Evolutionary conservation across 306 rosid species (phyloP), one percentile per base, ranked within the genome.

Genomic region (Castanopsis chinensis): DNA sequence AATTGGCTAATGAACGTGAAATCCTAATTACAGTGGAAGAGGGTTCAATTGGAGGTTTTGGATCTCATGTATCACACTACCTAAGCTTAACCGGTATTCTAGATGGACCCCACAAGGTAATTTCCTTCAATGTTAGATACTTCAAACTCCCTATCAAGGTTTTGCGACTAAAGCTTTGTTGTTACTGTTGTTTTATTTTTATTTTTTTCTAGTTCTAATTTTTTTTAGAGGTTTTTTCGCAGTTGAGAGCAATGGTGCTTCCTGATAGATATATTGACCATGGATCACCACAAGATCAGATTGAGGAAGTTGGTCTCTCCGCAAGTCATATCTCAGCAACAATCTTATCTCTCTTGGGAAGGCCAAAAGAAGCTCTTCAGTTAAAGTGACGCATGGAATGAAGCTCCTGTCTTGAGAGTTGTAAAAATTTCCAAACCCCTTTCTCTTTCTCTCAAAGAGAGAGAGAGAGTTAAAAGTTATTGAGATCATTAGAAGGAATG

Each of bases 31-130:
- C 97, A 6, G 93, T 83, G 19, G 98, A 94, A 73, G 97, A 94
- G 85, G 97, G 97, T 73, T 88, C 97, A 10, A 87, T 94, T 57
- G 98, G 98, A 73, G 98, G 97, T 60, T 94, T 94, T 81, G 98
- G 97, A 53, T 94, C 98, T 72, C 98, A 94, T 57, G 98, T 94
- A 14, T 85, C 94, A 60, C 91, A 94, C 25, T 91, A 80, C 89
- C 83, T 92, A 78, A 84, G 92, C 89, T 83, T 94, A 75, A 71
- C 86, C n/a, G 93, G 97, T 70, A 86, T 90, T 84, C 82, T 94
- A 23, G 98, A 94, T 79, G 93, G 94, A 72, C 87, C 86, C 60
- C 85, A 92, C 27, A 92, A 94, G 95, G 98, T 94, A 90, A 77
- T 49, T 78, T 37, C 69, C 81, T 43, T 79, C 58, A 60, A 41